A percentile compares a stretch with the other conserved stretches of the same genome.
phyloP scores from a whole-genome alignment of 2,329 filamentous ascomycete genomes.

The Xylaria sp. region DNA sequence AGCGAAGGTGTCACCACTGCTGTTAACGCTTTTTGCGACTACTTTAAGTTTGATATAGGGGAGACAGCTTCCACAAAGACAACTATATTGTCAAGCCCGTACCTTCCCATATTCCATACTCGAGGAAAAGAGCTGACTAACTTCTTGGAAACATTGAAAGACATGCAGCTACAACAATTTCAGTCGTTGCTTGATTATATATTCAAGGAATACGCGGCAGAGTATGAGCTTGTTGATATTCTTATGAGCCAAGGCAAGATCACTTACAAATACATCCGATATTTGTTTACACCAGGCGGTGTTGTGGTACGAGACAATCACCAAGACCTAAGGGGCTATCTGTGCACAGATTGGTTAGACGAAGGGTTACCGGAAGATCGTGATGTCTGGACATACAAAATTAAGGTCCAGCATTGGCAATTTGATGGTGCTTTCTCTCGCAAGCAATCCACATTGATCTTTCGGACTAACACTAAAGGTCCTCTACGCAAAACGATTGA shows the following conservation, averaged over 20 bases:
- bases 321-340: background rate
- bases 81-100: background rate
- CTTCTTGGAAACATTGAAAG: background rate
- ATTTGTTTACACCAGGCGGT: constrained; percentile 23
- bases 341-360: background rate
- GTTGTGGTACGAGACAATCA: background rate
- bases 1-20: background rate
- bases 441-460: background rate
- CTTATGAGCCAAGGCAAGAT: background rate
- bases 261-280: constrained; percentile 1
- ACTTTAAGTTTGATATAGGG: no score
- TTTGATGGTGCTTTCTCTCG: constrained; percentile 10
- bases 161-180: background rate
- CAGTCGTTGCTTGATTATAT: constrained; percentile 7
- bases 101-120: background rate
- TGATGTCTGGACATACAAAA: background rate
- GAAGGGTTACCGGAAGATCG: no score
- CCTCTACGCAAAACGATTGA: background rate
- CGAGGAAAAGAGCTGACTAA: no score
- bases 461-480: background rate
- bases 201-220: background rate
- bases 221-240: no score
- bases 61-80: background rate
- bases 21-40: background rate
- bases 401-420: background rate